Percentiles rank a stretch among this genome's conserved stretches.
Conservation (phyloP, 2,329 filamentous ascomycete species). For the Cytospora piceae region DNA sequence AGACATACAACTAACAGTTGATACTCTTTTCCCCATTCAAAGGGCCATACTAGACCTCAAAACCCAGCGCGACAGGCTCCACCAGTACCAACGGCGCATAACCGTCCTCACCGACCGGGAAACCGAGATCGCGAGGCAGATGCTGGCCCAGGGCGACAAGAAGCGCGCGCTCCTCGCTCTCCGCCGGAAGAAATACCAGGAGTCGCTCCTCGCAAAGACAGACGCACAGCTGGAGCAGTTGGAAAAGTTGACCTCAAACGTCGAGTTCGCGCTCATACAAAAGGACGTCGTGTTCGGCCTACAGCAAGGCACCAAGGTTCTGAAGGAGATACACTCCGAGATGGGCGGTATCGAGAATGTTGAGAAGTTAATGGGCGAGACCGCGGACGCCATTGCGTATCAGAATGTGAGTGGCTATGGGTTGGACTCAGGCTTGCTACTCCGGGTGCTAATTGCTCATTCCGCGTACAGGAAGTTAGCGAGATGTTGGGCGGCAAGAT, state of each 20-base stretch:
- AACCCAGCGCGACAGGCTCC: slow-evolving; percentile 93
- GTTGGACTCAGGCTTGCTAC: not conserved
- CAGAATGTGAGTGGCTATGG: slow-evolving; percentile 67
- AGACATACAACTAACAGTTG: slow-evolving; percentile 9
- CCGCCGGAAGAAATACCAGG: slow-evolving; percentile 95
- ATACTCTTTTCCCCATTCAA: not conserved
- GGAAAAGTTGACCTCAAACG: slow-evolving; percentile 82
- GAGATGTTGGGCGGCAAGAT: slow-evolving; percentile 88
- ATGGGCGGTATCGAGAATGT: slow-evolving; percentile 95
- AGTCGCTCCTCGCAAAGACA: slow-evolving; percentile 84
- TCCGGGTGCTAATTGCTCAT: slow-evolving; percentile 12
- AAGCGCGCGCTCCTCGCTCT: slow-evolving; percentile 82
- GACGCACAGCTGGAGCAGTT: slow-evolving; percentile 93
- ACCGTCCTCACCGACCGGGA: slow-evolving; percentile 83
- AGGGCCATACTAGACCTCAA: slow-evolving; percentile 98
- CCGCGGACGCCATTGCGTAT: slow-evolving; percentile 86
- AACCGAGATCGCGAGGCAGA: slow-evolving; percentile 81
- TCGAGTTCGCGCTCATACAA: slow-evolving; percentile 95
- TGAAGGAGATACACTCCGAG: slow-evolving; percentile 90
- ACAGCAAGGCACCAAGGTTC: slow-evolving; percentile 86
- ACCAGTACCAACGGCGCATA: slow-evolving; percentile 93
- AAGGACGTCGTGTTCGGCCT: slow-evolving; percentile 94
- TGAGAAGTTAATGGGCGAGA: slow-evolving; percentile 93
- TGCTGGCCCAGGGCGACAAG: slow-evolving; percentile 80
- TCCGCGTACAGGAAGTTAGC: slow-evolving; percentile 73